Conservation (phyloP, 2,329 filamentous ascomycete species). For the Xylariaceae sp. region DNA sequence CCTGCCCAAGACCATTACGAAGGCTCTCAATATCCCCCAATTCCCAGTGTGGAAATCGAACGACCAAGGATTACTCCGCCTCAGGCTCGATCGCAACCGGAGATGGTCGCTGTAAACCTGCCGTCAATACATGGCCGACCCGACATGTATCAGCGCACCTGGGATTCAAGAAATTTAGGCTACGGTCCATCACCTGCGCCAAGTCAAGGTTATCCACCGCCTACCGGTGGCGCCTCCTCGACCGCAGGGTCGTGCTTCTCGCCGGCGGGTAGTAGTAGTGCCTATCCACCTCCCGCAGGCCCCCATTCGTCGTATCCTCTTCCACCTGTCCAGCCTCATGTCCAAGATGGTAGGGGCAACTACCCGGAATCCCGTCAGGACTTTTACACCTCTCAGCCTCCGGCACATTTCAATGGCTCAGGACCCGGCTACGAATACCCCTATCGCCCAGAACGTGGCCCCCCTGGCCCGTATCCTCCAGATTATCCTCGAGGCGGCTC, state of each 20-base stretch:
- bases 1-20: constrained; percentile 34
- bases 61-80: constrained; percentile 31
- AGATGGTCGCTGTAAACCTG: constrained; percentile 39
- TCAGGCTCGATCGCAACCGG: constrained; percentile 36
- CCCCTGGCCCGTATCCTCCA: constrained; percentile 27
- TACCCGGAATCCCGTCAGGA: constrained; percentile 37
- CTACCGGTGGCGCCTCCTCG: constrained; percentile 21
- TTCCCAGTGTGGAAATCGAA: constrained; percentile 40
- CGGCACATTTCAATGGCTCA: constrained; percentile 17
- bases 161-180: constrained; percentile 33
- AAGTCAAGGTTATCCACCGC: constrained; percentile 43
- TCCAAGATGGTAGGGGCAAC: constrained; percentile 24
- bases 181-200: constrained; percentile 40
- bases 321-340: constrained; percentile 33
- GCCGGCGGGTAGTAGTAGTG: constrained; percentile 19
- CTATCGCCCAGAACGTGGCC: constrained; percentile 31
- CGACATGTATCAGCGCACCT: constrained; percentile 26
- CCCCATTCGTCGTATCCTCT: constrained; percentile 22
- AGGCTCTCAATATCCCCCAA: constrained; percentile 39
- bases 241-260: constrained; percentile 24
- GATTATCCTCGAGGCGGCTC: constrained; percentile 32
- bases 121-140: constrained; percentile 47
- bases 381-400: constrained; percentile 22
- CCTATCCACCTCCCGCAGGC: constrained; percentile 24
- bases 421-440: constrained; percentile 28